Percentiles rank a stretch among this genome's conserved stretches.
Evolutionary conservation across 352 stramenopile genomes (phyloP).

Genomic region (Phytophthora europaea): DNA sequence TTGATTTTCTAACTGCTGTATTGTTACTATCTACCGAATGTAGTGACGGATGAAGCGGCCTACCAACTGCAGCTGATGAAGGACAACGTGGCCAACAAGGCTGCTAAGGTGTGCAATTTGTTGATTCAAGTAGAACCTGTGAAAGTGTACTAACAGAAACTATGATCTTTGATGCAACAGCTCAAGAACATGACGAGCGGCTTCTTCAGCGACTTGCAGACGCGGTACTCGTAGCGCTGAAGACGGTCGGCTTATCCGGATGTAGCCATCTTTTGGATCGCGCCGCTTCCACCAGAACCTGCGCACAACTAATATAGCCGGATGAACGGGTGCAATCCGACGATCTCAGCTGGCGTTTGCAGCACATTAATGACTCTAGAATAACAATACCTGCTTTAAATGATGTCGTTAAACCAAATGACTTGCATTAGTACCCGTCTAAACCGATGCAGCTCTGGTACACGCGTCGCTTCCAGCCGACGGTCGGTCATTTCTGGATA

Average conservation of each 20-base stretch:
- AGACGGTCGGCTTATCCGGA: not conserved
- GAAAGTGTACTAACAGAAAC: constrained; percentile 3
- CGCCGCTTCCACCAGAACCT: constrained; percentile 21
- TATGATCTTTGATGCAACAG: constrained; percentile 38
- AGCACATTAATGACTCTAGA: not conserved
- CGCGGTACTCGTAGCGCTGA: constrained; percentile 73
- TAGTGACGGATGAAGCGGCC: constrained; percentile 81
- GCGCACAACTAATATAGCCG: constrained; percentile 41
- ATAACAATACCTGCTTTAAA: constrained; percentile 22
- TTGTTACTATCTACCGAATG: constrained; percentile 6
- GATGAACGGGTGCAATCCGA: constrained; percentile 6
- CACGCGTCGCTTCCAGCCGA: constrained; percentile 32
- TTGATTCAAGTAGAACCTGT: not conserved
- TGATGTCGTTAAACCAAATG: constrained; percentile 4
- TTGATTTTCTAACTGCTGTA: not conserved
- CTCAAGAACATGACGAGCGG: constrained; percentile 92
- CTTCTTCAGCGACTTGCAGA: constrained; percentile 90
- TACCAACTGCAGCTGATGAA: constrained; percentile 91
- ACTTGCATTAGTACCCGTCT: not conserved
- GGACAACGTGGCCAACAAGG: constrained; percentile 84
- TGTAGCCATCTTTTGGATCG: constrained; percentile 36
- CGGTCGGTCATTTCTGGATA: constrained; percentile 39
- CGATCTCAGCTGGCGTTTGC: not conserved
- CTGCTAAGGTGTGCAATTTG: constrained; percentile 54
- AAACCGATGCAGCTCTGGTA: not conserved